Evolutionary conservation across 768 basidiomycete genomes (phyloP), one percentile per base, ranked within the genome.

Genomic region (Amylocystis lapponica): DNA sequence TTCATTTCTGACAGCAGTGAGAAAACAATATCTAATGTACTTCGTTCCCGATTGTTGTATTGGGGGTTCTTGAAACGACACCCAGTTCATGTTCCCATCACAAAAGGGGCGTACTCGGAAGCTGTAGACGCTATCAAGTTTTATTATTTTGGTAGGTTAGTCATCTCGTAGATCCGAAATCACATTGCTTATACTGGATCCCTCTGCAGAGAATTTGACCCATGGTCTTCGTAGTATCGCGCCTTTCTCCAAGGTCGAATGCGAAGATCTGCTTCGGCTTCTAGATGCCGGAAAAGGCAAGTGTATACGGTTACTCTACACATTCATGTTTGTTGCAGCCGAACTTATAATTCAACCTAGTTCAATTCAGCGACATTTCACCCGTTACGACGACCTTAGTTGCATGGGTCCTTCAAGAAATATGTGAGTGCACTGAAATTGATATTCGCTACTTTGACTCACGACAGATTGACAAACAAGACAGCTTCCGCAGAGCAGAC

Each of bases 191-290:
- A 14, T 17, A 14, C n/a, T n/a, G 10, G 30, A 36, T 39, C 16
- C 26, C 13, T 39, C 70, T 66, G 67, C 66, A 43, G 76, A 77
- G 46, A 77, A 78, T 50, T 51, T 78, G 32, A 69, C 72, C 32
- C 66, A 66, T 16, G 72, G 71, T 19, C 34, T 61, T 3, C 63
- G 53, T 33, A 74, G 72, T 48, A 57, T 64, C 2, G 73, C 71
- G 13, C 76, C 78, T 2, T 78, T 78, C 47, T 76, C 76, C 2
- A 76, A 75, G 54, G 36, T 45, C 2, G 75, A 78, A 59, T 78
- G 76, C 39, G 70, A 75, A 50, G 71, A 78, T 39, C 58, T 78
- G 13, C 59, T 69, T 2, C 57, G 59, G n/a, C 54, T 71, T 6
- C 41, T 60, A 2, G 47, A 52, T 3, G 39, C 39, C 4, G 36